Evolutionary conservation across 2,329 filamentous ascomycete species (phyloP).

Genomic region (Fusarium udum): DNA sequence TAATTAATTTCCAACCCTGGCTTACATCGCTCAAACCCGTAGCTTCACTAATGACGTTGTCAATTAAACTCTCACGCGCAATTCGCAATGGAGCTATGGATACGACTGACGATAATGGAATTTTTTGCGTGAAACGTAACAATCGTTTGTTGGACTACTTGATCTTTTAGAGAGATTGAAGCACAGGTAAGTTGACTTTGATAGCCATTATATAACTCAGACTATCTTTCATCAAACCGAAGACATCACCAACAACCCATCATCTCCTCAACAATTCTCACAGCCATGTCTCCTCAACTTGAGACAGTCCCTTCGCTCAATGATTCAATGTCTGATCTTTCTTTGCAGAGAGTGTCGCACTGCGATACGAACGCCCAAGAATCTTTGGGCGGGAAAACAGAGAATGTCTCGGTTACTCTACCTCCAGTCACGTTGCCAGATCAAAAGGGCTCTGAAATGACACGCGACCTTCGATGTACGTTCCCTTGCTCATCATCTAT

Average conservation of each 20-base stretch:
- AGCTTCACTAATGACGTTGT: not conserved
- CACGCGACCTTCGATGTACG: not conserved
- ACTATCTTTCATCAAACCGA: not conserved
- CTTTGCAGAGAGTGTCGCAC: not conserved
- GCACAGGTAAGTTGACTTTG: no score
- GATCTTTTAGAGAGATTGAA: not conserved
- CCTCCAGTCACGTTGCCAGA: not conserved
- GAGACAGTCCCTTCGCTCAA: not conserved
- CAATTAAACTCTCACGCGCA: not conserved
- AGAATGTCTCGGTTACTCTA: not conserved
- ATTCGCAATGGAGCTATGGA: not conserved
- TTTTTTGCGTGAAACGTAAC: not conserved
- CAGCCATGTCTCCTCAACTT: not conserved
- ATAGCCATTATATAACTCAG: not conserved
- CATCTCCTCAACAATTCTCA: not conserved
- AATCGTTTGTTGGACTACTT: not conserved
- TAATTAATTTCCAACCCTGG: no score
- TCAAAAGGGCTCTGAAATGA: not conserved
- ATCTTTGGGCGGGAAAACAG: accelerated
- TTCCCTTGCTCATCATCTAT: accelerated
- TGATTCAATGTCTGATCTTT: not conserved
- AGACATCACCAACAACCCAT: not conserved
- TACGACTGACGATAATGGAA: not conserved
- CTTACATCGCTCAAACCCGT: not conserved
- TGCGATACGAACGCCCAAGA: not conserved